These are phyloP conservation scores for Lentinula edodes DNA, from an alignment of 768 basidiomycete species.

Conservation along the genomic window DNA sequence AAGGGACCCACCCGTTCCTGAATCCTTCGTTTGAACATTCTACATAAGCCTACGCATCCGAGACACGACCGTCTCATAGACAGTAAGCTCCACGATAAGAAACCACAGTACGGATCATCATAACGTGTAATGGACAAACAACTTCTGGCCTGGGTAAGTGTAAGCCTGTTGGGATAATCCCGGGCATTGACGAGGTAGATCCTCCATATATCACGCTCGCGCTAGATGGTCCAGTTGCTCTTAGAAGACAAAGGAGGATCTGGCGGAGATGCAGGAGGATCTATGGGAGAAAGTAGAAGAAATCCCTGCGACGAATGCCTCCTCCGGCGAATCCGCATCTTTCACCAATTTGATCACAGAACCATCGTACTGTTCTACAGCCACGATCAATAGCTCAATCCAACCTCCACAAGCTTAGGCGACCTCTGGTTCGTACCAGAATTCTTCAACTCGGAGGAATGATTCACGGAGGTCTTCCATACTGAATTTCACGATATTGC, in stretches of 20 bases:
- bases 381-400: slow-evolving; percentile 46
- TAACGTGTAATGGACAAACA: too few species aligned
- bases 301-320: too few species aligned
- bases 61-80: too few species aligned
- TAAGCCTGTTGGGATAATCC: neutral
- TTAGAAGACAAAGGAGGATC: slow-evolving; percentile 4
- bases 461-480: slow-evolving; percentile 52
- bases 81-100: too few species aligned
- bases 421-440: slow-evolving; percentile 47
- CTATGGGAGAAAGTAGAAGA: neutral
- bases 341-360: neutral
- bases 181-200: slow-evolving; percentile 15
- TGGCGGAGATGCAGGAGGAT: too few species aligned
- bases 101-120: too few species aligned
- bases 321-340: neutral
- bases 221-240: slow-evolving; percentile 23
- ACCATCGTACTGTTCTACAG: slow-evolving; percentile 35
- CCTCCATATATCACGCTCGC: slow-evolving; percentile 19
- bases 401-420: slow-evolving; percentile 51
- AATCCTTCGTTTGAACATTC: too few species aligned
- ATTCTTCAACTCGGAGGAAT: slow-evolving; percentile 42
- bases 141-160: too few species aligned
- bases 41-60: too few species aligned
- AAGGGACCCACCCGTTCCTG: neutral
- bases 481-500: slow-evolving; percentile 36